A percentile compares a stretch with the other conserved stretches of the same genome.
phyloP scores from a whole-genome alignment of 2,329 filamentous ascomycete genomes.

The Hypoxylon sp. region DNA sequence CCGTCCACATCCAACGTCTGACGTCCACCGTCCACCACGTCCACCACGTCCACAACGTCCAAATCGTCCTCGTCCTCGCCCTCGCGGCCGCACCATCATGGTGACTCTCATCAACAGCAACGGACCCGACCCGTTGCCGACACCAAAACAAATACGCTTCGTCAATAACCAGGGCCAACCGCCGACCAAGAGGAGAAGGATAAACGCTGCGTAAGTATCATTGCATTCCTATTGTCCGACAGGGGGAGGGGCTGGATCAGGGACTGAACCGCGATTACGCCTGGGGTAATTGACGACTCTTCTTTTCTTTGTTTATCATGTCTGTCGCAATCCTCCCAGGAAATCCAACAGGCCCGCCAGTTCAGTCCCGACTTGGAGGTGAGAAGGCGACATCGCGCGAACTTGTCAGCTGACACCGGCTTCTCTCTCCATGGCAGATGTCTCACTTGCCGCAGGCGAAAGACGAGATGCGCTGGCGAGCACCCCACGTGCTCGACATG shows the following conservation, averaged over 20 bases:
- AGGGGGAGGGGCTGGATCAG: conserved; percentile 10
- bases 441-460: conserved; percentile 76
- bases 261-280: conserved; percentile 25
- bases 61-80: conserved; percentile 4
- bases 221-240: conserved; percentile 30
- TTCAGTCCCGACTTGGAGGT: conserved; percentile 28
- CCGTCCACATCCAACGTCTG: no score
- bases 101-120: conserved; percentile 53
- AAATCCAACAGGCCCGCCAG: conserved; percentile 28
- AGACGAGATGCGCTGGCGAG: conserved; percentile 78
- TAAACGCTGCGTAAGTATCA: conserved; percentile 75
- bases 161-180: conserved; percentile 84
- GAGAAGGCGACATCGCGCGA: conserved; percentile 18
- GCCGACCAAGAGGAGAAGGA: conserved; percentile 78
- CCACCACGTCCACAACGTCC: no score
- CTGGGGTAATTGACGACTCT: conserved; percentile 31
- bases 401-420: conserved; percentile 32
- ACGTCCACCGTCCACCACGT: no score
- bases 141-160: conserved; percentile 74
- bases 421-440: conserved; percentile 56
- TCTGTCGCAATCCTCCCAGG: conserved; percentile 28
- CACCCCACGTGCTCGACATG: conserved; percentile 77
- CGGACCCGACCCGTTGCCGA: conserved; percentile 48
- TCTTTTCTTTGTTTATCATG: conserved; percentile 11
- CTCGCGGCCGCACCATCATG: conserved; percentile 49